These are phyloP conservation scores for Cenchrus purpureus DNA, from an alignment of 176 grass and related monocot species.

Conservation along the genomic window DNA sequence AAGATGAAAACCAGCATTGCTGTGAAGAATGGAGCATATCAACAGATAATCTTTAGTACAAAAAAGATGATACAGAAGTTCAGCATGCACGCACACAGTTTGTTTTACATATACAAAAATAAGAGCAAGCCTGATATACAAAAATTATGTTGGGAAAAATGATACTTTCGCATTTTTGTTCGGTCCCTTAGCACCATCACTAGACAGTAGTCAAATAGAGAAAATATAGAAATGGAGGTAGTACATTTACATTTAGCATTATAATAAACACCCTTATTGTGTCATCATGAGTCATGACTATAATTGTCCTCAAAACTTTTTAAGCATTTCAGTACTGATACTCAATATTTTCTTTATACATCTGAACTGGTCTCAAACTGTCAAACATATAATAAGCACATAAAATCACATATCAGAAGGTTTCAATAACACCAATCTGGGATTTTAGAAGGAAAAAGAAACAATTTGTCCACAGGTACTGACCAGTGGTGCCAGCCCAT, in stretches of 20 bases:
- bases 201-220: neutral
- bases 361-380: conserved; percentile 9
- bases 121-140: neutral
- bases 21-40: conserved; percentile 42
- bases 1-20: conserved; percentile 88
- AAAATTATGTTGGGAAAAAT: conserved; percentile 14
- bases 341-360: conserved; percentile 23
- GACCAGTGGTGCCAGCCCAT: neutral
- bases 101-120: neutral
- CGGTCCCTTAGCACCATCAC: conserved; percentile 29
- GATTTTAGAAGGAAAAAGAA: neutral
- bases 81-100: conserved; percentile 6
- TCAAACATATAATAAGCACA: neutral
- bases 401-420: neutral
- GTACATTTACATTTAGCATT: neutral
- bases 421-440: conserved; percentile 2
- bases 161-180: neutral
- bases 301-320: conserved; percentile 7
- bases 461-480: neutral
- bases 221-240: neutral
- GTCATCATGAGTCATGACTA: conserved; percentile 2
- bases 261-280: neutral
- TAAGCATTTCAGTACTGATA: conserved; percentile 27
- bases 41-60: conserved; percentile 20
- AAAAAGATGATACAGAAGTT: conserved; percentile 38